Percentiles rank a stretch among this genome's conserved stretches.
Evolutionary conservation across 2,329 filamentous ascomycete species (phyloP).

Genomic region (Aspergillus alliaceus): DNA sequence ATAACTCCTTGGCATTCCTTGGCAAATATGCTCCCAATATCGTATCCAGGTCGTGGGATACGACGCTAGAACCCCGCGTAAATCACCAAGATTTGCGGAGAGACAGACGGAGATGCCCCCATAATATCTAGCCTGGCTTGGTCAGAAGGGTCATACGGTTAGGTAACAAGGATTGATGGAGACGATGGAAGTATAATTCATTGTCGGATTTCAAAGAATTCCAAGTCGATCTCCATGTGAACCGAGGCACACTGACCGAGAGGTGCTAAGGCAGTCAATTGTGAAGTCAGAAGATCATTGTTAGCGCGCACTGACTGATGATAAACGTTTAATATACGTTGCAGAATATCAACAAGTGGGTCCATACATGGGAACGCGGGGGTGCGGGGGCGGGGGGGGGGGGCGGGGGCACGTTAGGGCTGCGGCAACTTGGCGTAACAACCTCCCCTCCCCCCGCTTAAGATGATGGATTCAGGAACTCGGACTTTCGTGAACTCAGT

Average conservation of each 20-base stretch:
- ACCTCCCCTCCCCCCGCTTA: too few species aligned
- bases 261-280: neutral
- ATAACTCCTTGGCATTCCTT: neutral
- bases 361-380: neutral
- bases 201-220: neutral
- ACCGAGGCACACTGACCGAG: neutral
- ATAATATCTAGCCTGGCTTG: neutral
- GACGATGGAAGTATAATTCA: constrained; percentile 5
- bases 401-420: neutral
- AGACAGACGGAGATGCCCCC: neutral
- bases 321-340: neutral
- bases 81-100: neutral
- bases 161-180: neutral
- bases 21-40: neutral
- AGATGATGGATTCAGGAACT: too few species aligned
- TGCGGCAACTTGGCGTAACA: too few species aligned
- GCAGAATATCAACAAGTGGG: neutral
- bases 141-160: neutral
- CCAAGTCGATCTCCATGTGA: constrained; percentile 1
- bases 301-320: neutral
- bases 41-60: neutral
- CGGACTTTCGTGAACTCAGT: too few species aligned
- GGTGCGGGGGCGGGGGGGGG: neutral
- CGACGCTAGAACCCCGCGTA: neutral
- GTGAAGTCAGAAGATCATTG: neutral